A percentile compares a stretch with the other conserved stretches of the same genome.
Evolutionary conservation across 2,329 filamentous ascomycete species (phyloP).

Genomic region (Microcyclosporella mali): DNA sequence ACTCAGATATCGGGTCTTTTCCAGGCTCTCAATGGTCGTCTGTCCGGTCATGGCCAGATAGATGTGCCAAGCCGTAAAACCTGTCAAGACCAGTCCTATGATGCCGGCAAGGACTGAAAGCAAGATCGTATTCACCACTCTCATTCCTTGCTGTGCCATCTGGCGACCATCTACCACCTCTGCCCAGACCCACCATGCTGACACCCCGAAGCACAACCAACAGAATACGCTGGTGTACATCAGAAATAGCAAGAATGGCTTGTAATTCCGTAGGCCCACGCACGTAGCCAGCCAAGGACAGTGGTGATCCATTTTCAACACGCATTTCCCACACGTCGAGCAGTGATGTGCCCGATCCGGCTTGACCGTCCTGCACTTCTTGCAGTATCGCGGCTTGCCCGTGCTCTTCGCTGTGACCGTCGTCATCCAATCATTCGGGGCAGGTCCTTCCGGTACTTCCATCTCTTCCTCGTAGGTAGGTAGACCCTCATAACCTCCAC

Average conservation of each 20-base stretch:
- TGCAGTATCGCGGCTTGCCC: constrained; percentile 83
- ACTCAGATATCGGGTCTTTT: constrained; percentile 89
- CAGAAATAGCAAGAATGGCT: constrained; percentile 87
- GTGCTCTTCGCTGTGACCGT: constrained; percentile 83
- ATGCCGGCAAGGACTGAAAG: constrained; percentile 82
- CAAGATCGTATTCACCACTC: constrained; percentile 82
- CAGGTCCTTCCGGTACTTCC: constrained; percentile 21
- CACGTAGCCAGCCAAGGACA: constrained; percentile 97
- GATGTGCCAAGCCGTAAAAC: constrained; percentile 90
- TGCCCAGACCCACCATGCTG: constrained; percentile 74
- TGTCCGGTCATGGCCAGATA: constrained; percentile 70
- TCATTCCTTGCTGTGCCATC: constrained; percentile 67
- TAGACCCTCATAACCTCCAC: constrained; percentile 66
- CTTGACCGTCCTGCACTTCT: constrained; percentile 92
- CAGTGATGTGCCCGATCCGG: constrained; percentile 96
- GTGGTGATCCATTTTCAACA: constrained; percentile 99
- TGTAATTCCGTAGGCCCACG: constrained; percentile 90
- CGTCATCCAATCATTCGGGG: constrained; percentile 38
- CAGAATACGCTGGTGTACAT: constrained; percentile 84
- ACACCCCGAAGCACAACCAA: constrained; percentile 71
- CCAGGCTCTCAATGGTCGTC: constrained; percentile 93
- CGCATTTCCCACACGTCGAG: constrained; percentile 86
- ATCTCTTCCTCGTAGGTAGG: constrained; percentile 60
- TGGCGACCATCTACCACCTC: constrained; percentile 68
- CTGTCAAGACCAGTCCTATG: constrained; percentile 79